Base-by-base conservation (phyloP, 2,329 filamentous ascomycete genomes). In the Ceratocystis colombiana region DNA sequence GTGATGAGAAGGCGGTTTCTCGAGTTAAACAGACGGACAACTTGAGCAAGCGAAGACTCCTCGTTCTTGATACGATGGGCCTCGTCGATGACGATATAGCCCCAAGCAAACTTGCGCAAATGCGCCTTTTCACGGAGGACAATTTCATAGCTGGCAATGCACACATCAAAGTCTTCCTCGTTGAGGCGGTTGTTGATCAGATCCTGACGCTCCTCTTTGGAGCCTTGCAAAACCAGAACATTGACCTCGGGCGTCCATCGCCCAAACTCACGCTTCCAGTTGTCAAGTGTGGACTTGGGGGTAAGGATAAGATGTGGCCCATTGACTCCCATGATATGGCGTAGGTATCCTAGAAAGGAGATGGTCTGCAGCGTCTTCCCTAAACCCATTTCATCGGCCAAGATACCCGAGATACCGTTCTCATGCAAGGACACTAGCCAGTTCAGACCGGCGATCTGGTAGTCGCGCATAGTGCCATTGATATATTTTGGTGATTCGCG, bases 11-110 rank as follows among this genome's bases (percentile, higher is more conserved):
- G 82, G 64, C 94, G 88, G 74, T 97, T 97, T 73, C 94, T 85
- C 4, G 94, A 99, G 76, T 92, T 90, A 80, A 99, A 99, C 64
- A 96, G 79, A 71, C 94, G 90, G 70, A 99, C 96, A 70, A 97
- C 95, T 73, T 97, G 93, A 2, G 94, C 92, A 2, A 99, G 81
- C 0, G 94, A 96, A 0, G 94, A 99, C 75, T 97, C 91, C 74
- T 99, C 94, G 76, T 99, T 99, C 80, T 99, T 99, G 83, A 99
- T 99, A 68, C 94, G 90, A 76, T 99, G 94, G 1, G 94, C 85
- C 71, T 99, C 94, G 72, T 99, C 94, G 70, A 99, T 96, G 71
- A 99, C 96, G 76, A 99, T 99, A 76, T 99, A 99, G 75, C 99
- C 93, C 94, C 94, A 99, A 0, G 94, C 92, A 75, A 99, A 96